Base-by-base conservation (phyloP, 2,329 filamentous ascomycete genomes). In the Colletotrichum melonis region DNA sequence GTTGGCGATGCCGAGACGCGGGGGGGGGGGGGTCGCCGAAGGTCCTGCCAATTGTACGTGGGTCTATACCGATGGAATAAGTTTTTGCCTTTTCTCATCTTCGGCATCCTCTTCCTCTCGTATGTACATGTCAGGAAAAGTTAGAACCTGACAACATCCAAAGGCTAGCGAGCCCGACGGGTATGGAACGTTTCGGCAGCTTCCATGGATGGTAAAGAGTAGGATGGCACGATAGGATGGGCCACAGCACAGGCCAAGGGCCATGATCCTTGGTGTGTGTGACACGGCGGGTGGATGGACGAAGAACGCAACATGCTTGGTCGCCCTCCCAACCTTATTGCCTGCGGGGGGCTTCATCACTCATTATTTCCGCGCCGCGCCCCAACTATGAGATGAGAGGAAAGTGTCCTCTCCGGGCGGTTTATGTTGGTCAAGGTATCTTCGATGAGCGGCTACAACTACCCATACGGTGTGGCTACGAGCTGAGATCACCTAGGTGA, bases 131-230 rank as follows among this genome's bases (percentile, higher is more conserved):
- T 49, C 42, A 49, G 16, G 11, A 22, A 22, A 49, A 49, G 42
- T n/a, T 49, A 49, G 42, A 49, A 49, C 7, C 19, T 9, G 19
- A 49, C 42, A 11, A 22, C 19, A 49, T 22, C 42, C 19, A 49
- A 49, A 22, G 7, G 19, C 19, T n/a, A 49, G 42, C n/a, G 42
- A 49, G 28, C 52, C 22, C 49, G 38, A 56, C 46, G 28, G 24
- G 35, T 19, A 42, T 66, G 26, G 67, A 58, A 66, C 35, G 57
- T 38, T 66, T 65, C 67, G 60, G 49, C 32, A 32, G 66, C 66
- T 63, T 68, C 66, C 46, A 68, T 52, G 57, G 26, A 42, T 22
- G 26, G 30, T 19, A 9, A 62, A 42, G 32, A 35, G 52, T 19
- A 35, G 30, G 52, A 63, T 54, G 46, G 52, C 32, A 35, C 22